Percentiles rank a stretch among this genome's conserved stretches.
Evolutionary conservation across 371 early-diverging fungal genomes (phyloP).

Genomic region (Lichtheimia corymbifera): DNA sequence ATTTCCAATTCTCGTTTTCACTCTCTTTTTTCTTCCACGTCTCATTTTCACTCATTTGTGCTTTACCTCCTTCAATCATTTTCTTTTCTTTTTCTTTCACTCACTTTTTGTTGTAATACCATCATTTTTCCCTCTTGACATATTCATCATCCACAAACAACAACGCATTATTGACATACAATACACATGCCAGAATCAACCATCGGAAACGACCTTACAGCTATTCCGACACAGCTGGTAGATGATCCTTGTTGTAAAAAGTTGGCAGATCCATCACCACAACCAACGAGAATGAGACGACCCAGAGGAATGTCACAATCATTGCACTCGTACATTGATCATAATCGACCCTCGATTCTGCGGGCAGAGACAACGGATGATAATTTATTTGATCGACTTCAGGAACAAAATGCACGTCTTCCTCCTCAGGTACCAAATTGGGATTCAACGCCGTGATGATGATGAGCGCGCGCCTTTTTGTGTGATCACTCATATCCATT

Average conservation of each 20-base stretch:
- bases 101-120: constrained; percentile 4
- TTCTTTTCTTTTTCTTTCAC: constrained; percentile 15
- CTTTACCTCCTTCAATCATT: constrained; percentile 3
- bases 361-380: constrained; percentile 1
- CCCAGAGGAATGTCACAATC: constrained; percentile 4
- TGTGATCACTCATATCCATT: neutral
- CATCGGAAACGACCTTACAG: neutral
- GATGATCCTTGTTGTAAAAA: neutral
- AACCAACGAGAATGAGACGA: neutral
- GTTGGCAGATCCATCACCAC: neutral
- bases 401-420: constrained; percentile 40
- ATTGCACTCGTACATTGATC: neutral
- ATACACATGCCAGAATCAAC: neutral
- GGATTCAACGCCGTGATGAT: no score
- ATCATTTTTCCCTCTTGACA: neutral
- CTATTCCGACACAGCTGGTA: neutral
- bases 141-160: neutral
- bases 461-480: no score
- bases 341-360: neutral
- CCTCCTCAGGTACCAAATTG: constrained; percentile 34
- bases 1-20: constrained; percentile 12
- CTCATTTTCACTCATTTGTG: neutral
- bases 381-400: constrained; percentile 16
- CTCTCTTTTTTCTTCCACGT: constrained; percentile 8
- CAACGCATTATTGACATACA: neutral